Conservation (phyloP, 179 eudicot species). For the Drosera spatulata region DNA sequence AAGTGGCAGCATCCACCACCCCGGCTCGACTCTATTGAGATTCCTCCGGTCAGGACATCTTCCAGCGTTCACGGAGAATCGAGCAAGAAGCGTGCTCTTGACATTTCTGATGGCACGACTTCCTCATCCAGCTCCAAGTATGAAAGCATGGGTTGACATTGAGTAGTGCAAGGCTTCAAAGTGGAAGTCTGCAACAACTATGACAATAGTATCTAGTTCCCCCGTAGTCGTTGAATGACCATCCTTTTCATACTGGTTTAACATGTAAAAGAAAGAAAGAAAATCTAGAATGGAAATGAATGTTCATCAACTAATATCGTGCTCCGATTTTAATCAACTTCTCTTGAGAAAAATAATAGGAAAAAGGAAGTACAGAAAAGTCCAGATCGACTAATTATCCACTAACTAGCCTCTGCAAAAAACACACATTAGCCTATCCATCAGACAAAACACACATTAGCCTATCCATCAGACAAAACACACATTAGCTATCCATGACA, state of each 20-base stretch:
- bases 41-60: constrained; percentile 56
- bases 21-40: constrained; percentile 56
- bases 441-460: no score
- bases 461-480: no score
- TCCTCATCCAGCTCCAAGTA: constrained; percentile 33
- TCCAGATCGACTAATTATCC: constrained; percentile 13
- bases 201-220: constrained; percentile 4
- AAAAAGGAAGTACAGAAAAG: constrained; percentile 27
- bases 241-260: constrained; percentile 21
- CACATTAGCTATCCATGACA: no score
- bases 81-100: constrained; percentile 35
- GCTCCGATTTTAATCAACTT: constrained; percentile 18
- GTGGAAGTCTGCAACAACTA: constrained; percentile 2
- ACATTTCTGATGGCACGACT: constrained; percentile 24
- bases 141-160: constrained; percentile 49
- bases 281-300: constrained; percentile 25
- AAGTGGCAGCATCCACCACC: constrained; percentile 99
- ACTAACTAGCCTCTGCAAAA: no score
- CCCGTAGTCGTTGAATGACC: constrained; percentile 2
- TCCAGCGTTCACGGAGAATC: constrained; percentile 2
- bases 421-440: no score
- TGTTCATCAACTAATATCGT: constrained; percentile 27
- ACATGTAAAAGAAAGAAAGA: constrained; percentile 21
- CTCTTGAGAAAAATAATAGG: constrained; percentile 34
- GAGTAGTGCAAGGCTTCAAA: constrained; percentile 20